Percentiles rank a stretch among this genome's conserved stretches.
phyloP scores from a whole-genome alignment of 306 rosid species.

The Arachis hypogaea region DNA sequence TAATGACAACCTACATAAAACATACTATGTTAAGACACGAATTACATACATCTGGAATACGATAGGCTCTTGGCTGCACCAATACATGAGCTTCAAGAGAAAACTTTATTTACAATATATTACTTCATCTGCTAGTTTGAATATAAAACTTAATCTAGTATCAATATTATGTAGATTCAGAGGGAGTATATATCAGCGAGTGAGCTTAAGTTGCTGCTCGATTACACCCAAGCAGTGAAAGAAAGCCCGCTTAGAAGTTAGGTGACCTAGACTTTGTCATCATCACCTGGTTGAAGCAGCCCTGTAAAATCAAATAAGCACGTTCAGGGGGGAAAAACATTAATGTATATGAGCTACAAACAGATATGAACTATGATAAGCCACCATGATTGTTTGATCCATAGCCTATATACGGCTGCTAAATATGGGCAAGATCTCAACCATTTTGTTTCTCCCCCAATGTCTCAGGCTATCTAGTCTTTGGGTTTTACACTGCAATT shows the following conservation, averaged over 20 bases:
- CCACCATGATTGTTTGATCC: too few species aligned
- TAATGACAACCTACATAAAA: neutral
- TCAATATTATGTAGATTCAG: neutral
- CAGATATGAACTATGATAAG: too few species aligned
- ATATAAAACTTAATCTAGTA: neutral
- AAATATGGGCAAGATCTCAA: too few species aligned
- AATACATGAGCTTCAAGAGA: too few species aligned
- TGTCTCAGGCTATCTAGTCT: neutral
- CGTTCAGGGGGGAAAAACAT: too few species aligned
- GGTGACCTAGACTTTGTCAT: slow-evolving; percentile 36
- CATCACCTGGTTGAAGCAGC: slow-evolving; percentile 52
- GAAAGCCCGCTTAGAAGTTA: slow-evolving; percentile 4
- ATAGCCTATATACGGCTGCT: too few species aligned
- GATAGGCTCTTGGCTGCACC: neutral
- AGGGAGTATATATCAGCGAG: slow-evolving; percentile 20
- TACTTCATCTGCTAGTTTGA: slow-evolving; percentile 28
- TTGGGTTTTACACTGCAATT: slow-evolving; percentile 11
- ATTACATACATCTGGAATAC: slow-evolving; percentile 4
- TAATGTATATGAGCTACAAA: too few species aligned
- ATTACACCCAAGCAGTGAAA: slow-evolving; percentile 13
- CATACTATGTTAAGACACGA: slow-evolving; percentile 5
- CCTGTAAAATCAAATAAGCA: slow-evolving; percentile 55
- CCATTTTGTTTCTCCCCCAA: neutral
- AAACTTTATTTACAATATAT: slow-evolving; percentile 21
- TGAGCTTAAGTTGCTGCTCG: slow-evolving; percentile 7